These are phyloP conservation scores for Phialemonium atrogriseum DNA, from an alignment of 2,329 filamentous ascomycete species.

Conservation along the genomic window DNA sequence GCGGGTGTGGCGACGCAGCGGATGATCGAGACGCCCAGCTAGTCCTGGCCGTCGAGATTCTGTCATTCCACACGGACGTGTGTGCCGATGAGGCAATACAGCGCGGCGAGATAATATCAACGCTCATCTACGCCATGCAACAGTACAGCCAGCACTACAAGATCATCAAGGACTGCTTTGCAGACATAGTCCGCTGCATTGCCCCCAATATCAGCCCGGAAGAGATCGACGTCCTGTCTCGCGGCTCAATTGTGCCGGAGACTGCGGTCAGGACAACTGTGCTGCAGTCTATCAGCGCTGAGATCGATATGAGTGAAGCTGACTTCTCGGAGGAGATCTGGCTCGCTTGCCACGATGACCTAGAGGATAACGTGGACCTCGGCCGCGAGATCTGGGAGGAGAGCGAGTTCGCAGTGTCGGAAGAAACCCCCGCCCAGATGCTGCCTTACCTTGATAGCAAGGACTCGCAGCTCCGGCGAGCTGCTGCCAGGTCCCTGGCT, in stretches of 20 bases:
- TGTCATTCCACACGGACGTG: constrained; percentile 79
- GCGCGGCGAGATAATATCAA: constrained; percentile 61
- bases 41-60: constrained; percentile 77
- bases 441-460: constrained; percentile 72
- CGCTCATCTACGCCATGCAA: constrained; percentile 77
- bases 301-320: constrained; percentile 84
- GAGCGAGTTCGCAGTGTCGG: constrained; percentile 65
- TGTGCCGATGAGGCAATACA: constrained; percentile 71
- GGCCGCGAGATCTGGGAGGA: constrained; percentile 92
- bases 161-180: constrained; percentile 83
- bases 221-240: constrained; percentile 70
- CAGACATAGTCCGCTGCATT: constrained; percentile 76
- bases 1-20: constrained; percentile 62
- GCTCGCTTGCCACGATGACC: constrained; percentile 86
- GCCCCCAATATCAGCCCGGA: constrained; percentile 67
- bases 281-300: constrained; percentile 81
- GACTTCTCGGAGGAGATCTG: constrained; percentile 86
- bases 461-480: constrained; percentile 74
- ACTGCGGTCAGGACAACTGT: constrained; percentile 73
- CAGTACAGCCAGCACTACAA: constrained; percentile 90
- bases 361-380: constrained; percentile 76
- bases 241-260: constrained; percentile 72
- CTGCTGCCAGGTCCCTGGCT: constrained; percentile 73
- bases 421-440: constrained; percentile 57
- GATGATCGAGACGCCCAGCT: constrained; percentile 88